phyloP scores from a whole-genome alignment of 2,329 filamentous ascomycete genomes.

The Geosmithia flava region DNA sequence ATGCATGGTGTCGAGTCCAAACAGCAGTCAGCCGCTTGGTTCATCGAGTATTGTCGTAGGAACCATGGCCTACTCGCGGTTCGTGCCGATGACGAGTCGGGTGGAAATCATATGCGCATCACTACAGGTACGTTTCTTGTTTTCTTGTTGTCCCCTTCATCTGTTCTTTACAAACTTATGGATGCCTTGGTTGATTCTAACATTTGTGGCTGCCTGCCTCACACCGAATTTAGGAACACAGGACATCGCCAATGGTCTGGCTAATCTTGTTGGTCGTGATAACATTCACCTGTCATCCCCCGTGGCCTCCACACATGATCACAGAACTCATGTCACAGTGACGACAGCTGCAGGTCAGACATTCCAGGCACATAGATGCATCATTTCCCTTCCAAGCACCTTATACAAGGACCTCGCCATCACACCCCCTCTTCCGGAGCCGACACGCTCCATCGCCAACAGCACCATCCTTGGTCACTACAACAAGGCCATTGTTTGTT shows the following conservation, averaged over 20 bases:
- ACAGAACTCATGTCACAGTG: conserved; percentile 5
- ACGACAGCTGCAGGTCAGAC: conserved; percentile 10
- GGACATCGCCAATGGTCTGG: conserved; percentile 12
- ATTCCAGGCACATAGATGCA: conserved; percentile 21
- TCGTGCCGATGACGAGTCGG: conserved; percentile 19
- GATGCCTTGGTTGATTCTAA: not conserved
- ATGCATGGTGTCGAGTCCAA: conserved; percentile 24
- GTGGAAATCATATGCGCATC: conserved; percentile 21
- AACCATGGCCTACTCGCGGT: conserved; percentile 19
- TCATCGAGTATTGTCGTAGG: conserved; percentile 23
- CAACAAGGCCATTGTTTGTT: conserved; percentile 24
- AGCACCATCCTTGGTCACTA: conserved; percentile 27
- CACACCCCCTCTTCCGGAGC: conserved; percentile 25
- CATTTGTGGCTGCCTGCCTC: not conserved
- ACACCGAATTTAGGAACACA: conserved; percentile 9
- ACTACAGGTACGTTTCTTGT: conserved; percentile 7
- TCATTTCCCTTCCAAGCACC: conserved; percentile 36
- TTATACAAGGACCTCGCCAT: conserved; percentile 32
- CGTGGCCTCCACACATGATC: conserved; percentile 11
- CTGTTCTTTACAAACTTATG: not conserved
- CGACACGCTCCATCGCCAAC: conserved; percentile 19
- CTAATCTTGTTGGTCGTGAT: conserved; percentile 10
- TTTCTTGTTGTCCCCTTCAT: not conserved
- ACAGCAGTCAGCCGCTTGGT: conserved; percentile 20
- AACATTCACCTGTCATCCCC: conserved; percentile 7